phyloP scores from a whole-genome alignment of 192 early-diverging fungal species.

The Backusella sp. region DNA sequence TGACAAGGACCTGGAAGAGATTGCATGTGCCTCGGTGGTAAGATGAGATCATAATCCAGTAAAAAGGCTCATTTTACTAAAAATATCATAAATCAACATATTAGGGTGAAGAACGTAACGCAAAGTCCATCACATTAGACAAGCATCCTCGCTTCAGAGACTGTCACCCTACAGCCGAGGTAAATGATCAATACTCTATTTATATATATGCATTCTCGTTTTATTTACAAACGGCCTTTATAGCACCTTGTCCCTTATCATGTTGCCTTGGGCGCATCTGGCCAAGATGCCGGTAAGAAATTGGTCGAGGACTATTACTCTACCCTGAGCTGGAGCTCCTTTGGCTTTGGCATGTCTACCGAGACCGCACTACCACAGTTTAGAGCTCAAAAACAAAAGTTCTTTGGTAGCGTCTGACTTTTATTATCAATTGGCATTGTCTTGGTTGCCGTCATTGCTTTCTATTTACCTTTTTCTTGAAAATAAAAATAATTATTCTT shows the following conservation, averaged over 20 bases:
- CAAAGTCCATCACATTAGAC: conserved; percentile 40
- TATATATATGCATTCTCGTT: not conserved
- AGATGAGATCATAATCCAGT: not conserved
- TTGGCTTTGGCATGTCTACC: conserved; percentile 23
- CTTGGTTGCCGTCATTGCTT: not conserved
- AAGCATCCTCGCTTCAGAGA: conserved; percentile 41
- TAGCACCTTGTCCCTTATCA: conserved; percentile 65
- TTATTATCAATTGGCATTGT: not conserved
- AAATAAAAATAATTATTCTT: too few species aligned
- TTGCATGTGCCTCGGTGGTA: conserved; percentile 20
- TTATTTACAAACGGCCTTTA: not conserved
- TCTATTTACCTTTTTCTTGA: too few species aligned
- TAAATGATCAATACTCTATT: not conserved
- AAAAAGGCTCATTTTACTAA: not conserved
- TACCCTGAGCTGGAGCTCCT: conserved; percentile 35
- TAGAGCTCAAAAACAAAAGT: not conserved
- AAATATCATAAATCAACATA: not conserved
- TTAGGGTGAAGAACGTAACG: conserved; percentile 39
- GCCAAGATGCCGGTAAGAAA: conserved; percentile 37
- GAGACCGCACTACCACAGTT: not conserved
- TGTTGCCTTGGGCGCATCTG: conserved; percentile 63
- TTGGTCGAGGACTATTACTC: conserved; percentile 35
- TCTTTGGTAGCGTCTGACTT: not conserved
- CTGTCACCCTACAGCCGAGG: conserved; percentile 64
- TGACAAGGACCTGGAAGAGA: conserved; percentile 54